Base-by-base conservation (phyloP, 2,329 filamentous ascomycete species). In the Cladosporium phlei region DNA sequence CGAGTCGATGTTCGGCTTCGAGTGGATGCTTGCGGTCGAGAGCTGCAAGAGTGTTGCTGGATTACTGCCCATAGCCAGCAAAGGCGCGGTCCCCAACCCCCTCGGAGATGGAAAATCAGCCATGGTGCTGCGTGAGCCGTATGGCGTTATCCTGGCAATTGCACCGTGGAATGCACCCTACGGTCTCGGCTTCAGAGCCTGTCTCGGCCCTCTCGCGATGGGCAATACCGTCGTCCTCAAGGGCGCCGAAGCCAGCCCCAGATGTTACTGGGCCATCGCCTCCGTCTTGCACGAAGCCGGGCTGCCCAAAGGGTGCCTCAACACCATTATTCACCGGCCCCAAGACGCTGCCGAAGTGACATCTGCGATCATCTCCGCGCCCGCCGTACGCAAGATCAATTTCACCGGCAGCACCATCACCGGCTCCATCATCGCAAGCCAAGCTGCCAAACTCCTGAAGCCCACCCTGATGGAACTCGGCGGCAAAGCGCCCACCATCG, bases 331-430 rank as follows among this genome's bases (percentile, higher is more conserved):
- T n/a, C n/a, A n/a, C n/a, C n/a, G n/a, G n/a, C n/a, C n/a, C n/a
- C n/a, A n/a, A n/a, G n/a, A n/a, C n/a, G n/a, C n/a, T n/a, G n/a
- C n/a, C n/a, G n/a, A n/a, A n/a, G n/a, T n/a, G n/a, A n/a, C n/a
- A n/a, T n/a, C n/a, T n/a, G n/a, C n/a, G n/a, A n/a, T n/a, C n/a
- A n/a, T n/a, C n/a, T n/a, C n/a, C n/a, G n/a, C n/a, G n/a, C n/a
- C n/a, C n/a, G n/a, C n/a, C n/a, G n/a, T n/a, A n/a, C n/a, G n/a
- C 24, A 25, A 25, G 11, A 25, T 25, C 24, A 11, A 6, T 11
- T 25, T 25, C 24, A 88, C 85, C 0, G 85, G 85, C 27, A 85
- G 80, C 3, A 87, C 84, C 0, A 67, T 69, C 1, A 87, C 84
- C 1, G 85, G 80, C 6, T 19, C 30, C 16, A 19, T 46, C 22